Conservation (phyloP, 2,329 filamentous ascomycete species). For the Neoscytalidium dimidiatum region DNA sequence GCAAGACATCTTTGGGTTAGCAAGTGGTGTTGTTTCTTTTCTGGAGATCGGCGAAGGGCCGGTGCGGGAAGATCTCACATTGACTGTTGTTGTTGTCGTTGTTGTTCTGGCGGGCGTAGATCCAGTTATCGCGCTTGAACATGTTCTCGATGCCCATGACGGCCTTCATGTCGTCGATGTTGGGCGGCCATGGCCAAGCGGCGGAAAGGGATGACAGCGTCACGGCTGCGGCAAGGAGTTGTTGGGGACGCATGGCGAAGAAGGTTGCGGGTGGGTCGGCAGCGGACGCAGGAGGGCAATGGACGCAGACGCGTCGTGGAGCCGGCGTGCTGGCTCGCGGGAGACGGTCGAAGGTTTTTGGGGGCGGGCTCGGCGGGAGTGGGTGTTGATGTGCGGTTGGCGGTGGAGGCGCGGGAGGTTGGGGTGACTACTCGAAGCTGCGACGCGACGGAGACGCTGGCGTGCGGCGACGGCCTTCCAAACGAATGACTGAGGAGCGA, state of each 20-base stretch:
- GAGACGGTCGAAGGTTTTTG: neutral
- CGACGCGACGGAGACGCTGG: neutral
- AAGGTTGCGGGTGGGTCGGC: neutral
- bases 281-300: conserved; percentile 1
- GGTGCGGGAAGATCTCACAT: neutral
- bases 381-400: neutral
- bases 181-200: conserved; percentile 29
- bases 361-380: conserved; percentile 3
- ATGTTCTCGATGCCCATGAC: conserved; percentile 17
- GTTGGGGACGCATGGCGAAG: conserved; percentile 38
- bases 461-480: neutral
- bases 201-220: conserved; percentile 39
- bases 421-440: neutral
- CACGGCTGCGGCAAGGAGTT: conserved; percentile 39
- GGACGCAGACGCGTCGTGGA: conserved; percentile 7
- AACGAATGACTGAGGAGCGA: conserved; percentile 17
- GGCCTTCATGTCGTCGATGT: conserved; percentile 14
- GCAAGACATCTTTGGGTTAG: neutral
- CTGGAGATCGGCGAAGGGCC: neutral
- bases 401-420: conserved; percentile 9
- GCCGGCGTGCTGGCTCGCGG: neutral
- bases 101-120: conserved; percentile 3
- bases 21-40: neutral
- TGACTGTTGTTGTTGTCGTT: neutral
- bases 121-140: conserved; percentile 8